Percentiles rank a stretch among this genome's conserved stretches.
Conservation (phyloP, 176 grass and related monocot species). For the Carex littledalei region DNA sequence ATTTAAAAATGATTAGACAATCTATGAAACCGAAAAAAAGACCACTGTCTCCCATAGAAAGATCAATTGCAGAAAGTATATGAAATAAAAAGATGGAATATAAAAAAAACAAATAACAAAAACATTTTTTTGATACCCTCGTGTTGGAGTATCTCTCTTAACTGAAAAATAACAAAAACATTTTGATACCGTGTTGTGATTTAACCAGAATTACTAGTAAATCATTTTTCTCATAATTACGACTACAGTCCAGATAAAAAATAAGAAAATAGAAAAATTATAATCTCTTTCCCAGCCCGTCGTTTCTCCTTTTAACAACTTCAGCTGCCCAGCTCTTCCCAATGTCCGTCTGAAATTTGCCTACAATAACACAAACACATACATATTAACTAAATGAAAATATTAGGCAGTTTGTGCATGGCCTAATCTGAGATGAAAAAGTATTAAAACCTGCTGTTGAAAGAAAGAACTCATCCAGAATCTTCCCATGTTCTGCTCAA, state of each 20-base stretch:
- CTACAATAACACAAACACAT: constrained; percentile 33
- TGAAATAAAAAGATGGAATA: not conserved
- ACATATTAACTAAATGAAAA: not conserved
- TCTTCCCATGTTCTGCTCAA: constrained; percentile 75
- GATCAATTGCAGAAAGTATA: not conserved
- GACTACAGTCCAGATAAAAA: not conserved
- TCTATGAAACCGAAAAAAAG: no score
- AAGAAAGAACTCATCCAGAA: constrained; percentile 88
- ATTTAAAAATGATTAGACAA: no score
- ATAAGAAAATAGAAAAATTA: not conserved
- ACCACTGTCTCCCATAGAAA: no score
- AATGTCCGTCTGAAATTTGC: constrained; percentile 88
- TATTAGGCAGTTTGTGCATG: not conserved
- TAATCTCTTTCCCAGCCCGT: constrained; percentile 26
- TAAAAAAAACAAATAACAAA: not conserved
- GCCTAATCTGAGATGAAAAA: constrained; percentile 3
- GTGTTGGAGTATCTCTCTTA: not conserved
- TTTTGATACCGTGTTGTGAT: not conserved
- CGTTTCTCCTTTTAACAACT: constrained; percentile 67
- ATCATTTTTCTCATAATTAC: not conserved
- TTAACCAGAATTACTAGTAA: not conserved
- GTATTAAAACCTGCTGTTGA: constrained; percentile 80
- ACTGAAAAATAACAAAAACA: not conserved
- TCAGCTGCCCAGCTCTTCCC: constrained; percentile 96
- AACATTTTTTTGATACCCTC: not conserved